These are phyloP conservation scores for Fragaria iinumae DNA, from an alignment of 306 rosid species.

Conservation along the genomic window DNA sequence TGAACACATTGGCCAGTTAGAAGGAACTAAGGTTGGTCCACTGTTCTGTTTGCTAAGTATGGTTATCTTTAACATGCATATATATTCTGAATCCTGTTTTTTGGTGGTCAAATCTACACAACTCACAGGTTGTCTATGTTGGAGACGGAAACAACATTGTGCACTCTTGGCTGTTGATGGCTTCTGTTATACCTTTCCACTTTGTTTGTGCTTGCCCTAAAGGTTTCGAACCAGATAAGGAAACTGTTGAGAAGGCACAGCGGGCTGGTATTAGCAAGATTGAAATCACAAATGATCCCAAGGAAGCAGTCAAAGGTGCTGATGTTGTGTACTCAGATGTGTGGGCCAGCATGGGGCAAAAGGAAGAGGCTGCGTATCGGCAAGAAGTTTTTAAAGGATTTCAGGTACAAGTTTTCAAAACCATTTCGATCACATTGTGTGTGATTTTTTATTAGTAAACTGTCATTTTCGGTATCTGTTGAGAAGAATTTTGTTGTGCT, in stretches of 20 bases:
- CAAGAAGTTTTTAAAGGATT: conserved; percentile 74
- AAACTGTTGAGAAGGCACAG: conserved; percentile 77
- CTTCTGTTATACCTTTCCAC: conserved; percentile 86
- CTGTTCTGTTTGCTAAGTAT: conserved; percentile 22
- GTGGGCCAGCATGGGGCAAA: conserved; percentile 99
- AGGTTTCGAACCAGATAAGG: conserved; percentile 87
- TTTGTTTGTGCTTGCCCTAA: conserved; percentile 88
- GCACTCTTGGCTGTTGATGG: conserved; percentile 95
- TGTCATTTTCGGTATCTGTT: not conserved
- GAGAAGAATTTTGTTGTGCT: not conserved
- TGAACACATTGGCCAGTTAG: conserved; percentile 78
- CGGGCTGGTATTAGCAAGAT: conserved; percentile 90
- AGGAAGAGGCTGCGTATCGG: conserved; percentile 88
- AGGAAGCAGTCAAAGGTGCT: conserved; percentile 90
- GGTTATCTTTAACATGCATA: conserved; percentile 24
- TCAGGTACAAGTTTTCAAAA: conserved; percentile 53
- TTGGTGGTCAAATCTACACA: not conserved
- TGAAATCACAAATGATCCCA: conserved; percentile 82
- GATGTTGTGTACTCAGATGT: conserved; percentile 91
- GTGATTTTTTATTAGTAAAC: not conserved
- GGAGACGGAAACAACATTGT: conserved; percentile 99
- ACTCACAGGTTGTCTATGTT: conserved; percentile 80
- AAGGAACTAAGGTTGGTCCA: conserved; percentile 79
- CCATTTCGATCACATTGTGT: not conserved
- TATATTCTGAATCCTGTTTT: conserved; percentile 2